Evolutionary conservation across 306 rosid species (phyloP), one percentile per base, ranked within the genome.

Genomic region (Neltuma alba): DNA sequence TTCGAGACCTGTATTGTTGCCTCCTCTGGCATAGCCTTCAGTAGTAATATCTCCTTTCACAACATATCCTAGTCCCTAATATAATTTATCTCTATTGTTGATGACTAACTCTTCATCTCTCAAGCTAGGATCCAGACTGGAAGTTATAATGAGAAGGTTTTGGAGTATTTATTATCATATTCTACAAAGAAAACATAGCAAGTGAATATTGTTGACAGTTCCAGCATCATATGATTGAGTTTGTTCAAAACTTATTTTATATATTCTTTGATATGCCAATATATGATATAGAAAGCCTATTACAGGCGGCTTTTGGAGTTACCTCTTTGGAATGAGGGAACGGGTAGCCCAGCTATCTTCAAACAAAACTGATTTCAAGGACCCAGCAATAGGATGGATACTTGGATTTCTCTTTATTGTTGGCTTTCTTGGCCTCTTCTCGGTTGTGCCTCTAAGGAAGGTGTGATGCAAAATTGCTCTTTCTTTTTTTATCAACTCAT

Each of bases 1-100:
- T 83, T 88, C 48, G 89, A 88, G 64, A 88, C 91, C 14, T 88
- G 91, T 61, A 89, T 88, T 72, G 91, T 88, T 16, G 91, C 91
- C 15, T 88, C 91, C 50, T 88, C 89, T 30, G 91, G 91, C 82
- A 85, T 88, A 36, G 86, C 91, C 76, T 88, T 88, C 58, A 88
- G 91, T 25, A 89, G 91, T 60, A 60, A 60, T 85, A 82, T 50
- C 14, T 57, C 68, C 23, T 50, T 28, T 62, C 30, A 23, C 63
- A 52, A 9, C 68, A 20, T 11, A 8, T 11, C 44, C 38, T 20
- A 50, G 34, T 25, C 33, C 64, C 34, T 57, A 11, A 57, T 14
- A 11, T 58, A 27, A 57, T 27, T 2, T 11, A 12, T 27, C 65
- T 58, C 1, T 28, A 13, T 31, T 23, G 5, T 23, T n/a, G 30